Evolutionary conservation across 805 yeast genomes (phyloP).

Genomic region (Wickerhamiella cacticola): DNA sequence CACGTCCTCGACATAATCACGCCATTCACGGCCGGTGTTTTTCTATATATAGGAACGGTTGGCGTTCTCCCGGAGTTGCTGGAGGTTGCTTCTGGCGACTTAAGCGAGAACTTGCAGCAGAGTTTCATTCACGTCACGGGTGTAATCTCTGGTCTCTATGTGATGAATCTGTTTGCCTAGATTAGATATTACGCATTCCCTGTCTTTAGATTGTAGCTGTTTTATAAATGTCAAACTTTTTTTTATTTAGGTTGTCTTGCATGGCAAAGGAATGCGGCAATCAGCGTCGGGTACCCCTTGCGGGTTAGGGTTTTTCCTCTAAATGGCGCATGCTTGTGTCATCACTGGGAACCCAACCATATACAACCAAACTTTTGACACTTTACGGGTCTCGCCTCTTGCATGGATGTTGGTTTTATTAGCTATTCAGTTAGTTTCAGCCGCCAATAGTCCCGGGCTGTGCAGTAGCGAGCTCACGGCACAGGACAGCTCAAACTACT

Average conservation of each 20-base stretch:
- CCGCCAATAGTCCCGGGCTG: conserved; percentile 5
- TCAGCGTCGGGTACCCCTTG: conserved; percentile 1
- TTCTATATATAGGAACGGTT: conserved; percentile 58
- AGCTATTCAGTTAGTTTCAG: background rate
- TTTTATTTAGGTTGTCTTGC: background rate
- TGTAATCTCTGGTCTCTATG: conserved; percentile 1
- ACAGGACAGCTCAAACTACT: conserved; percentile 18
- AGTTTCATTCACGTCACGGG: conserved; percentile 5
- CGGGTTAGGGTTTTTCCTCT: background rate
- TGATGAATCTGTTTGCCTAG: conserved; percentile 1
- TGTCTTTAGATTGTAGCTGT: no score
- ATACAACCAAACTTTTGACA: background rate
- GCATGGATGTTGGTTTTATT: conserved; percentile 5
- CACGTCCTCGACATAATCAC: conserved; percentile 41
- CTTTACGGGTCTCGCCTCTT: background rate
- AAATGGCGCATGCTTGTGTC: background rate
- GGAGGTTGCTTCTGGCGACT: conserved; percentile 24
- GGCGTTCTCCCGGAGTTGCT: conserved; percentile 66
- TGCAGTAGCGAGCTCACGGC: conserved; percentile 37
- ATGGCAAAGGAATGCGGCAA: conserved; percentile 6
- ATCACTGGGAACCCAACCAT: background rate
- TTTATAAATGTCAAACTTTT: no score
- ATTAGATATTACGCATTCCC: no score
- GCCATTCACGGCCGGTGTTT: conserved; percentile 70
- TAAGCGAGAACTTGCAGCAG: background rate